Evolutionary conservation across 192 early-diverging fungal genomes (phyloP).

Genomic region (Podila verticillata): DNA sequence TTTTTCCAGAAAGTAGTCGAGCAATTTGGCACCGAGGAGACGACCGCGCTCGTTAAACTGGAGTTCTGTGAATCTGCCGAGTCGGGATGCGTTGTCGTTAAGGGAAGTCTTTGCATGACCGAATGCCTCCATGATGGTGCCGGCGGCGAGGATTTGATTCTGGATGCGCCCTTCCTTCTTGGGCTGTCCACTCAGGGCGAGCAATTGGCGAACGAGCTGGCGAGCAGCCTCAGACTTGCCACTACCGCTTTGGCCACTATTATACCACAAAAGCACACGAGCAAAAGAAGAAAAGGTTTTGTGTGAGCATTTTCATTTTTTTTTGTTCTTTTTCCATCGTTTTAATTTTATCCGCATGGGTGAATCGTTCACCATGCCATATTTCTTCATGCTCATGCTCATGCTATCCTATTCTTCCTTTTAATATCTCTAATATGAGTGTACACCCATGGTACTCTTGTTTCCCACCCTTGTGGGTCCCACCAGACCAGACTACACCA

Average conservation of each 20-base stretch:
- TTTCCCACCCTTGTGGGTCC: too few relatives aligned
- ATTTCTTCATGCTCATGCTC: too few relatives aligned
- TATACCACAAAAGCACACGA: background rate
- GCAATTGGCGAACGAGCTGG: constrained; percentile 71
- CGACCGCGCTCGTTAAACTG: constrained; percentile 94
- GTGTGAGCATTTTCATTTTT: constrained; percentile 8
- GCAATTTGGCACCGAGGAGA: constrained; percentile 85
- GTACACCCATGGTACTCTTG: too few relatives aligned
- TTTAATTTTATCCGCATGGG: background rate
- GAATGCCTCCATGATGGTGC: constrained; percentile 86
- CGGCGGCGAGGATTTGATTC: constrained; percentile 73
- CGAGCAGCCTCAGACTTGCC: constrained; percentile 88
- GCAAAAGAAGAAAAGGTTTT: background rate
- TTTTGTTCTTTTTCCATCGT: background rate
- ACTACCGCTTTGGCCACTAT: constrained; percentile 85
- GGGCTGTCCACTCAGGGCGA: constrained; percentile 71
- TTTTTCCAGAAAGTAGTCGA: constrained; percentile 92
- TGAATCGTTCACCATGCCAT: background rate
- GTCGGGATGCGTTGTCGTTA: constrained; percentile 85
- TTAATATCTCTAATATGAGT: too few relatives aligned
- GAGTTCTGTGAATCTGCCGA: constrained; percentile 87
- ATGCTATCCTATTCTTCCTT: too few relatives aligned
- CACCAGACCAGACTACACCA: too few relatives aligned
- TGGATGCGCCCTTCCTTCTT: constrained; percentile 78
- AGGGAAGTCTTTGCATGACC: constrained; percentile 82